phyloP scores from a whole-genome alignment of 352 stramenopile genomes.

The Phytophthora sp. region DNA sequence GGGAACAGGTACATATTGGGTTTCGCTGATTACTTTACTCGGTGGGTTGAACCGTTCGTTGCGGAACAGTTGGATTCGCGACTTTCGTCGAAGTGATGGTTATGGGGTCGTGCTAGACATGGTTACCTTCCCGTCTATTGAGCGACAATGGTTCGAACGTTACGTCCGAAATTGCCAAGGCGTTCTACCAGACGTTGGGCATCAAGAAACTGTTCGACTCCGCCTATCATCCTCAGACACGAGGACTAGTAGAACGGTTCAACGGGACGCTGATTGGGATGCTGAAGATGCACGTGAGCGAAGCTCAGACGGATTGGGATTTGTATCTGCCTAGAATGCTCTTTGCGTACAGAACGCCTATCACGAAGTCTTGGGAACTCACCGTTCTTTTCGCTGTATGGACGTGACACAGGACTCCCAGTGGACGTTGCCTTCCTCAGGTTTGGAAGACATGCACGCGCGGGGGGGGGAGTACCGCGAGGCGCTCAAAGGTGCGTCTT shows the following conservation, averaged over 20 bases:
- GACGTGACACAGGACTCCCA: neutral
- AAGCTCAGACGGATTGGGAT: too few species aligned
- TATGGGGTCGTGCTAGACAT: neutral
- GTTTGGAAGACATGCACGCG: neutral
- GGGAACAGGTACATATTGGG: neutral
- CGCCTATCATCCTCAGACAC: slow-evolving; percentile 8
- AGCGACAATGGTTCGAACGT: slow-evolving; percentile 7
- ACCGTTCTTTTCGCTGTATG: slow-evolving; percentile 3
- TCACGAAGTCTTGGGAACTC: slow-evolving; percentile 3
- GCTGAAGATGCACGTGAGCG: too few species aligned
- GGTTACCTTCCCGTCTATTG: slow-evolving; percentile 4
- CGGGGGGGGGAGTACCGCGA: too few species aligned
- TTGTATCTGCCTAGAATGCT: too few species aligned
- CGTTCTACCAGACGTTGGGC: slow-evolving; percentile 6
- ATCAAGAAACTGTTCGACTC: slow-evolving; percentile 15
- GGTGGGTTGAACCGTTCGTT: neutral
- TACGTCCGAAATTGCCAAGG: slow-evolving; percentile 8
- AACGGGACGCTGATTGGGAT: slow-evolving; percentile 14
- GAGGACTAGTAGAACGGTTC: slow-evolving; percentile 8
- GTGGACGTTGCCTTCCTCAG: slow-evolving; percentile 14
- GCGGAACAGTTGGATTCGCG: neutral
- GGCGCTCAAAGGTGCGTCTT: too few species aligned
- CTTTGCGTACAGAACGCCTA: slow-evolving; percentile 7
- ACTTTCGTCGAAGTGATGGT: neutral
- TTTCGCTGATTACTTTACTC: too few species aligned